Conservation (phyloP, 352 stramenopile species). For the Globisporangium sylvaticum region DNA sequence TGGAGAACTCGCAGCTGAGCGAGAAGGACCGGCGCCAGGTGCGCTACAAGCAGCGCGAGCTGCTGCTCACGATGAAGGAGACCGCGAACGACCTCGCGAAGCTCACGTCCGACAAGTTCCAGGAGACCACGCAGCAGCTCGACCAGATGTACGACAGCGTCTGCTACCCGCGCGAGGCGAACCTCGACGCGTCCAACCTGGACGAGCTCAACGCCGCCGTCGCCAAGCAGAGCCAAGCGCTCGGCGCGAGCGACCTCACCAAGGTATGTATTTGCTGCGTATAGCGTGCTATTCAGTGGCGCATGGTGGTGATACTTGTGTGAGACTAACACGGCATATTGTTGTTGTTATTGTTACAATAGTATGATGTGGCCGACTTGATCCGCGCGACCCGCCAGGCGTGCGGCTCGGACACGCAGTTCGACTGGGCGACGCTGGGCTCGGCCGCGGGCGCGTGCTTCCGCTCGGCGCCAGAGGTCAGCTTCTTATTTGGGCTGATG, state of each 20-base stretch:
- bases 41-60: conserved; percentile 71
- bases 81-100: conserved; percentile 65
- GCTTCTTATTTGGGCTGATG: conserved; percentile 76
- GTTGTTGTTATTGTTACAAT: background rate
- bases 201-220: conserved; percentile 79
- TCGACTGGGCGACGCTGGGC: conserved; percentile 69
- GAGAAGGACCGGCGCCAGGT: conserved; percentile 70
- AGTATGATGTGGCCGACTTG: conserved; percentile 67
- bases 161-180: conserved; percentile 77
- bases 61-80: conserved; percentile 69
- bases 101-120: conserved; percentile 55
- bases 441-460: conserved; percentile 66
- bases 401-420: conserved; percentile 39
- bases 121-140: conserved; percentile 54
- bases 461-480: conserved; percentile 61
- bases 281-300: background rate
- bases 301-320: background rate
- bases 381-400: conserved; percentile 47
- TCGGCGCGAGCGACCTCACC: conserved; percentile 69
- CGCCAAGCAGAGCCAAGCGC: conserved; percentile 63
- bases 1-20: conserved; percentile 66
- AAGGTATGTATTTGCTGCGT: conserved; percentile 29
- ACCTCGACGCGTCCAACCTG: conserved; percentile 77
- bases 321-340: background rate
- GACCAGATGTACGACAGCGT: conserved; percentile 77